These are phyloP conservation scores for Bassia scoparia DNA, from an alignment of 148 eudicot species.

Conservation along the genomic window DNA sequence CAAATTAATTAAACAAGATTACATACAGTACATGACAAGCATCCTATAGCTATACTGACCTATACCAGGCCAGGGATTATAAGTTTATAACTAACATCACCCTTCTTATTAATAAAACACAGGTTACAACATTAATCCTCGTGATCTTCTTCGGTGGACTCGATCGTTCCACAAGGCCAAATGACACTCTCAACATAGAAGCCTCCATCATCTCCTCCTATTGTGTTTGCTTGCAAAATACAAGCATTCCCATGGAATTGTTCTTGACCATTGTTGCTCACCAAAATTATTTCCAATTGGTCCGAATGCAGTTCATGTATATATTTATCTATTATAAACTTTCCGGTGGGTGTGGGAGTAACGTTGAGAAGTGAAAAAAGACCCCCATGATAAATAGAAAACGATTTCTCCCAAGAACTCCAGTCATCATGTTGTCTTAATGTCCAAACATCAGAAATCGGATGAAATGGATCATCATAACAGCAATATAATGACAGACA, in stretches of 20 bases:
- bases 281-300: not conserved
- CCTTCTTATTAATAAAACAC: too few species aligned
- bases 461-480: not conserved
- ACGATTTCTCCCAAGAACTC: slow-evolving; percentile 26
- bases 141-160: not conserved
- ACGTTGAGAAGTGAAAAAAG: not conserved
- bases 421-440: slow-evolving; percentile 20
- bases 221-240: not conserved
- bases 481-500: slow-evolving; percentile 26
- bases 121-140: too few species aligned
- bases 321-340: slow-evolving; percentile 4
- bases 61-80: too few species aligned
- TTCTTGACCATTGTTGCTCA: not conserved
- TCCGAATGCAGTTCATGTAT: not conserved
- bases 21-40: too few species aligned
- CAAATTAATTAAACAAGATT: too few species aligned
- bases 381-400: slow-evolving; percentile 1
- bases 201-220: not conserved
- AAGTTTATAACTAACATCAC: too few species aligned
- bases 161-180: too few species aligned
- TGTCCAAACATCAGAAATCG: not conserved
- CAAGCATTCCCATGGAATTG: not conserved
- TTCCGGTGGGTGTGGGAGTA: slow-evolving; percentile 7
- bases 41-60: too few species aligned
- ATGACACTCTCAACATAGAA: not conserved